Conservation (phyloP, 805 yeast genomes). For the Dipodascus geniculatus region DNA sequence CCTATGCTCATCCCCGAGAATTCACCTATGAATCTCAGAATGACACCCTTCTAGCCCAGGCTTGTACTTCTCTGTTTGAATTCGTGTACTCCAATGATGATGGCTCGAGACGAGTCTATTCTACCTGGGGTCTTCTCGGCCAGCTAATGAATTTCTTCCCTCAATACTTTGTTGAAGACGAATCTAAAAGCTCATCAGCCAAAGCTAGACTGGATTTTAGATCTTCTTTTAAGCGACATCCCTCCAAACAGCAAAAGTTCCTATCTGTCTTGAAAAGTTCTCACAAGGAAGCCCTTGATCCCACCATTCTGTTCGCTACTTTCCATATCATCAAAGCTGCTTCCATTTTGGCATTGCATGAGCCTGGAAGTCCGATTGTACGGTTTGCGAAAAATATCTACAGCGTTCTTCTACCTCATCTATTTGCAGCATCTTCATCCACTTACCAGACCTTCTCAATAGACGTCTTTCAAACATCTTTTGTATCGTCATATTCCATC, state of each 20-base stretch:
- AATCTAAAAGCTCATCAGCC: not conserved
- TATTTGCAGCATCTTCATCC: not conserved
- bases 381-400: not conserved
- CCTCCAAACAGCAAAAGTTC: not conserved
- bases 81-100: not conserved
- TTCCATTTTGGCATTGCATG: not conserved
- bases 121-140: not conserved
- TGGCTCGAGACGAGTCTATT: not conserved
- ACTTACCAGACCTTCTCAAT: not conserved
- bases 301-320: not conserved
- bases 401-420: not conserved
- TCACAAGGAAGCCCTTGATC: not conserved
- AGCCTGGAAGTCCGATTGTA: not conserved
- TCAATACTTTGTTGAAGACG: not conserved
- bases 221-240: not conserved
- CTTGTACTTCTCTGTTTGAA: not conserved
- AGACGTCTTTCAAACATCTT: not conserved
- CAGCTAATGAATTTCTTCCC: not conserved
- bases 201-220: not conserved
- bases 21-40: not conserved
- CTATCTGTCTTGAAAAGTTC: not conserved
- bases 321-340: not conserved
- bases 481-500: not conserved
- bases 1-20: not conserved
- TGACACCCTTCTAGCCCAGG: not conserved